Conservation (phyloP, 1,139 yeast genomes). For the Candida sanyaensis region DNA sequence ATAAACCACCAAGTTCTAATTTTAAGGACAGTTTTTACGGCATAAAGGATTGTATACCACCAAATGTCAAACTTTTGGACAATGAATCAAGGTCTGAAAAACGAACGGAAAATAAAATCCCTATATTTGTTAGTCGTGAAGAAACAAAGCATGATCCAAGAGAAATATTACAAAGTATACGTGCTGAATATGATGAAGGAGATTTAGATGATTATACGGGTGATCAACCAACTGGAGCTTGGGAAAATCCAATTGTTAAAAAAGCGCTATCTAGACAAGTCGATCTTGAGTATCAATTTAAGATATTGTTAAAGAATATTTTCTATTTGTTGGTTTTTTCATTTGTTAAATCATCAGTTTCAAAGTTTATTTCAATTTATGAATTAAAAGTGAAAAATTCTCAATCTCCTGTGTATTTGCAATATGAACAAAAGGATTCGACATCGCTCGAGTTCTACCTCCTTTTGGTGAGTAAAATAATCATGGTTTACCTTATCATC, state of each 20-base stretch:
- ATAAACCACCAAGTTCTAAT: slow-evolving; percentile 36
- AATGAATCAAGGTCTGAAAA: background rate
- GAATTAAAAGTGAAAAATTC: slow-evolving; percentile 8
- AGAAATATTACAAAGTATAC: slow-evolving; percentile 9
- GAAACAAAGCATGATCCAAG: background rate
- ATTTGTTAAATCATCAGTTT: slow-evolving; percentile 19
- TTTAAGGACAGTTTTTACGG: slow-evolving; percentile 30
- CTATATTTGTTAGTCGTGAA: slow-evolving; percentile 15
- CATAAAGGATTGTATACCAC: slow-evolving; percentile 32
- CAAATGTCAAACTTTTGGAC: slow-evolving; percentile 18
- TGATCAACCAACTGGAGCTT: slow-evolving; percentile 35
- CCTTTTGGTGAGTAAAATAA: slow-evolving; percentile 6
- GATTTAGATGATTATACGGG: slow-evolving; percentile 12
- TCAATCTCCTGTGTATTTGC: background rate
- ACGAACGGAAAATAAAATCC: slow-evolving; percentile 14
- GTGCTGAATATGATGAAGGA: slow-evolving; percentile 14
- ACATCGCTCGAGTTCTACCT: slow-evolving; percentile 9
- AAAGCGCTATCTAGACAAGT: slow-evolving; percentile 40
- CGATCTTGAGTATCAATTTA: slow-evolving; percentile 30
- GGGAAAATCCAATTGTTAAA: slow-evolving; percentile 42
- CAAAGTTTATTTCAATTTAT: slow-evolving; percentile 12
- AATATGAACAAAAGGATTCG: background rate
- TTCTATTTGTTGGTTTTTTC: slow-evolving; percentile 19
- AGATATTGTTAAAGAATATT: slow-evolving; percentile 21
- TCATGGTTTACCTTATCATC: slow-evolving; percentile 9